Evolutionary conservation across 2,329 filamentous ascomycete genomes (phyloP), one percentile per base, ranked within the genome.

Genomic region (Colletotrichum sp.): DNA sequence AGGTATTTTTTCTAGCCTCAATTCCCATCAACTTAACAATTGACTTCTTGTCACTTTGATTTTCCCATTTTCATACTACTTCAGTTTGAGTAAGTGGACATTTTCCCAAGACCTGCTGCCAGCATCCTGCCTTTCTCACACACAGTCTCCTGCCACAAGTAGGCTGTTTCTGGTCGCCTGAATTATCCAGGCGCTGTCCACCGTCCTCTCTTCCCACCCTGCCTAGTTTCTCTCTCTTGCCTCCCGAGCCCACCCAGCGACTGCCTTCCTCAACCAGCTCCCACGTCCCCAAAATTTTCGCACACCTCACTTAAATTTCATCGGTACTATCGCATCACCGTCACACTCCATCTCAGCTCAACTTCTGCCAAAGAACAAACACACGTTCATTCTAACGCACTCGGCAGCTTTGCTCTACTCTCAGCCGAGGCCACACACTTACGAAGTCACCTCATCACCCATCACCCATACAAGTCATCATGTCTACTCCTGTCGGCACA

Each of bases 401-500:
- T 52, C 44, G 4, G 44, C 10, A 52, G 44, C 44, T 52, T 8
- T 13, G 13, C n/a, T 52, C 44, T 52, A 52, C 18, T 49, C 6
- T 6, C 9, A 49, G 18, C 39, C 5, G 5, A n/a, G 18, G 9
- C 5, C 7, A 32, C 13, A n/a, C 7, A 34, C 39, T 34, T 30
- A 32, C 18, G 4, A 7, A 49, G 39, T n/a, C 28, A 28, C 16
- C 39, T 10, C 6, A 52, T 26, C 7, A 66, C 34, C 52, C 32
- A 39, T 44, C 21, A 15, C 7, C 24, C 8, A 26, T 49, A 21
- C 13, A n/a, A 3, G 13, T 24, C 68, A 82, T 75, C 16, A 76
- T 78, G 68, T 52, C 76, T 65, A 67, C 70, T 30, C 26, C 65
- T 32, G 66, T 71, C 26, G 69, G 69, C 32, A 79, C 75, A 26